Base-by-base conservation (phyloP, 306 rosid genomes). In the Lablab purpureus region DNA sequence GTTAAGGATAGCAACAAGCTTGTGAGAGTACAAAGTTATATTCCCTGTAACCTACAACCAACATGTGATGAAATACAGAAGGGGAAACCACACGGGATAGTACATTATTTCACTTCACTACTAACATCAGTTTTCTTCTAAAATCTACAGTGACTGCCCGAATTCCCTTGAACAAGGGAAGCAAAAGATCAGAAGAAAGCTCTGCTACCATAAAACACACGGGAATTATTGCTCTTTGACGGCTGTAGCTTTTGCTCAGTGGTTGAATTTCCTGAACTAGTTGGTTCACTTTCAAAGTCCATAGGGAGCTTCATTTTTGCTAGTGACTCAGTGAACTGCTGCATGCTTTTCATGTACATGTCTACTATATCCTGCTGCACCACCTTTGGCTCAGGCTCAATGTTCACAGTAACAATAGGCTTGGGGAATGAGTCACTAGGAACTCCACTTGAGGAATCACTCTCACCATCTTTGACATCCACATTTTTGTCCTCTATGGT, bases 281-380 rank as follows among this genome's bases (percentile, higher is more conserved):
- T 85, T 36, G 95, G 88, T 41, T 91, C 93, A 66, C 66, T 84
- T 27, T 89, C 93, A 5, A 90, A 73, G 88, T 95, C 99, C 91
- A 96, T 74, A 36, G 99, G 99, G 51, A 96, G 97, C 86, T 96
- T 96, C 99, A 96, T 96, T 71, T 96, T 96, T 6, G 99, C 99
- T 83, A 96, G 74, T 68, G 99, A 96, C 86, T 96, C 99, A 0
- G 98, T 96, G 62, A 95, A 91, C 74, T 95, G 99, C 80, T 95
- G 99, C 99, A 95, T 93, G 87, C 99, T 93, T 88, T 95, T 95
- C 96, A 91, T 95, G 88, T 93, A 92, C 96, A 91, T 91, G 85
- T 95, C 97, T 56, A 95, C 99, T 69, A 95, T 86, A 5, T 95
- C 99, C 87, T 95, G 99, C 82, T 95, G 99, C 78, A 93, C 97